Base-by-base conservation (phyloP, 2,329 filamentous ascomycete genomes). In the Hypoxylon sp. region DNA sequence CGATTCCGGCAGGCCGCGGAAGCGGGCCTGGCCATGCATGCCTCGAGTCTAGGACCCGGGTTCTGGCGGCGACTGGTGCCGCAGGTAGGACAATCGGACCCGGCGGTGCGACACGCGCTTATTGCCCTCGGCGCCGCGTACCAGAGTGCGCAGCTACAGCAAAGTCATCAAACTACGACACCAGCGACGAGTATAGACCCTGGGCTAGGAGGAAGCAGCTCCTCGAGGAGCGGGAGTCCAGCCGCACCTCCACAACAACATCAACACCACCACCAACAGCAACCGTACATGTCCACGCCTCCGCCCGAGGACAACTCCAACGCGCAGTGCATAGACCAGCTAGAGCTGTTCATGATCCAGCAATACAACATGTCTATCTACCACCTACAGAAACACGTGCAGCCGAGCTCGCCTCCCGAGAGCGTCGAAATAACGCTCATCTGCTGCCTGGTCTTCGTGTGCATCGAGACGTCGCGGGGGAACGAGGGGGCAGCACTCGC, bases 301-400 rank as follows among this genome's bases (percentile, higher is more conserved):
- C 53, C 57, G 13, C 56, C 60, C 8, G 64, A 67, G 7, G 64
- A 65, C 32, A 21, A 24, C 39, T 44, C 39, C 24, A 51, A 54
- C 31, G 32, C 19, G 0, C 59, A 48, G 3, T 24, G 52, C 31
- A 70, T 71, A 4, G 74, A 74, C 24, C 71, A 77, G 29, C 72
- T 78, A 2, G 79, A 82, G 52, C 70, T 79, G 5, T 80, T 81
- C 68, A 77, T 77, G 44, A 78, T 82, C 62, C 75, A 79, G 60
- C 79, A 82, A 57, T 82, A 82, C 68, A 80, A 78, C 69, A 72
- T 74, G 8, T 78, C 80, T 19, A 79, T 82, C 56, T 76, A 76
- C 52, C 73, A 75, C 19, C 74, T 81, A 15, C 74, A 75, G 31
- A 63, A 57, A 37, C 74, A 76, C 54, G 73, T 73, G 6, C 65